A percentile compares a stretch with the other conserved stretches of the same genome.
Evolutionary conservation across 306 rosid genomes (phyloP).

Genomic region (Hylodesmum podocarpum): DNA sequence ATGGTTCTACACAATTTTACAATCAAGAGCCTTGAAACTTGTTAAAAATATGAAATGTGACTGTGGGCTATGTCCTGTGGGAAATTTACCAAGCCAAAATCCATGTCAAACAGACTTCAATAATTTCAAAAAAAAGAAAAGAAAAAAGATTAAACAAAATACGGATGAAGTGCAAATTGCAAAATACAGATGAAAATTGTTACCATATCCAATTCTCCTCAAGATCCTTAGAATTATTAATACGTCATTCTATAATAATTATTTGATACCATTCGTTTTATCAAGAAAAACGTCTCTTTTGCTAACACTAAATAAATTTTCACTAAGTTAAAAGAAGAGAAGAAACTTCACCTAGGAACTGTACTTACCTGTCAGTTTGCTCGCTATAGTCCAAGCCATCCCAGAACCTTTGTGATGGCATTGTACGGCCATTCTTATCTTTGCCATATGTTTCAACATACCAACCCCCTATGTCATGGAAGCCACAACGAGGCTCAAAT

Average conservation of each 20-base stretch:
- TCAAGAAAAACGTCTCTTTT: background rate
- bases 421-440: constrained; percentile 71
- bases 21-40: background rate
- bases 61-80: background rate
- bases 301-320: background rate
- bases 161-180: background rate
- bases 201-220: background rate
- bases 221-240: constrained; percentile 4
- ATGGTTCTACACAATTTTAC: background rate
- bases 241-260: background rate
- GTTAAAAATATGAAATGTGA: constrained; percentile 4
- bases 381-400: constrained; percentile 61
- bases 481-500: constrained; percentile 95
- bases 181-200: background rate
- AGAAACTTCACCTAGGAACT: constrained; percentile 3
- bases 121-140: background rate
- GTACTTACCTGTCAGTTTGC: constrained; percentile 58
- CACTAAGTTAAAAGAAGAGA: background rate
- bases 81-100: constrained; percentile 7
- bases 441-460: constrained; percentile 90
- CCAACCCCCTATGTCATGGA: constrained; percentile 97
- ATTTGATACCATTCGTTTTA: constrained; percentile 5
- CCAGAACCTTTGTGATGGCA: constrained; percentile 79
- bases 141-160: constrained; percentile 18
- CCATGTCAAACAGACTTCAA: constrained; percentile 18